These are phyloP conservation scores for Musa itinerans DNA, from an alignment of 176 grass and related monocot genomes.

Conservation along the genomic window DNA sequence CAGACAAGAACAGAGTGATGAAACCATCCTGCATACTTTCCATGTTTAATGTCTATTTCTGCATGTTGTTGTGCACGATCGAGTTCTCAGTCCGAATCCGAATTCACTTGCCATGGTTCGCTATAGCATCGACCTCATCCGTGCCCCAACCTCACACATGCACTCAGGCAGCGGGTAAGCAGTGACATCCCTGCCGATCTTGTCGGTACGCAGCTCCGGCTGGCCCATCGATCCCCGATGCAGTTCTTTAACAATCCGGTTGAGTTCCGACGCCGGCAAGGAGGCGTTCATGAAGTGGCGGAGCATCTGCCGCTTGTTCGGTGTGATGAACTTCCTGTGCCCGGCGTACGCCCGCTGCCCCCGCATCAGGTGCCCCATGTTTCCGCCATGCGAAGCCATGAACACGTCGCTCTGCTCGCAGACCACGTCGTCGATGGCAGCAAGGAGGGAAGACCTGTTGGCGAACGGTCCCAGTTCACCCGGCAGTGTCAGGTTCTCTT, in stretches of 20 bases:
- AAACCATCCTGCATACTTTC: not conserved
- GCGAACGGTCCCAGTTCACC: conserved; percentile 23
- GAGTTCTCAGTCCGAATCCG: too few species aligned
- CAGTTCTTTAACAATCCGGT: conserved; percentile 22
- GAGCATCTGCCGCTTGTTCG: conserved; percentile 37
- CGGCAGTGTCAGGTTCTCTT: conserved; percentile 18
- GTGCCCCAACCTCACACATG: conserved; percentile 32
- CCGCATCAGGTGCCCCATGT: conserved; percentile 45
- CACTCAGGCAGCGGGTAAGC: conserved; percentile 42
- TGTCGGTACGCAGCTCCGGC: conserved; percentile 25
- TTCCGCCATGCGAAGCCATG: conserved; percentile 47
- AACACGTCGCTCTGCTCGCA: conserved; percentile 48
- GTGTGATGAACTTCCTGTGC: conserved; percentile 40
- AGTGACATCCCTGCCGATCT: conserved; percentile 31
- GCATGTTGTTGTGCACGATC: too few species aligned
- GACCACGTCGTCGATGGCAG: conserved; percentile 42
- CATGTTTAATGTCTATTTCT: too few species aligned
- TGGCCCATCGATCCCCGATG: conserved; percentile 29
- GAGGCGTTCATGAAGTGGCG: conserved; percentile 22
- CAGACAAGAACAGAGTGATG: not conserved
- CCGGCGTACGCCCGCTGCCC: conserved; percentile 33
- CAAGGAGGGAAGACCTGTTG: conserved; percentile 31
- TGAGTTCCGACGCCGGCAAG: conserved; percentile 27
- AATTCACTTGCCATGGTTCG: not conserved
- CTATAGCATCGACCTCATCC: not conserved